phyloP scores from a whole-genome alignment of 83 land plant species.

The Isoetes engelmannii region DNA sequence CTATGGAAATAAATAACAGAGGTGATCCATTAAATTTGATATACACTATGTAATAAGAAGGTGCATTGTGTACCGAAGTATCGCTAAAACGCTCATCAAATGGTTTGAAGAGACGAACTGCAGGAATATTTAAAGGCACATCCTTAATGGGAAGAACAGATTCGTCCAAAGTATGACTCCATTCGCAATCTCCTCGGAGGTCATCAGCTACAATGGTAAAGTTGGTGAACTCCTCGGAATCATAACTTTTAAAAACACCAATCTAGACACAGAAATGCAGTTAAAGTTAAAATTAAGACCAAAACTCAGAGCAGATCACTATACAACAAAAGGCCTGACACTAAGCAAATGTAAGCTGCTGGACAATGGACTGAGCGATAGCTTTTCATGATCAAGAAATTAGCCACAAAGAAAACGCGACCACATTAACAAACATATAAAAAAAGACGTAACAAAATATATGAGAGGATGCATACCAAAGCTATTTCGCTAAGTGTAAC shows the following conservation, averaged over 20 bases:
- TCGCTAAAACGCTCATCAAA: slow-evolving; percentile 86
- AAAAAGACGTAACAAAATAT: neutral
- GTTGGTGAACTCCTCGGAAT: slow-evolving; percentile 56
- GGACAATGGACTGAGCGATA: too few relatives aligned
- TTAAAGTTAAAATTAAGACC: neutral
- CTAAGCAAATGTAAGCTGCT: too few relatives aligned
- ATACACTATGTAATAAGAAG: too few relatives aligned
- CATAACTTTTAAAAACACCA: slow-evolving; percentile 56
- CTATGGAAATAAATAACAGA: too few relatives aligned
- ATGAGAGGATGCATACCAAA: slow-evolving; percentile 35
- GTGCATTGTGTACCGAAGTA: slow-evolving; percentile 35
- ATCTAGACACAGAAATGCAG: slow-evolving; percentile 33
- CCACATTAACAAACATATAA: neutral
- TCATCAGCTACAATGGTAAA: slow-evolving; percentile 53
- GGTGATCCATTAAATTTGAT: too few relatives aligned
- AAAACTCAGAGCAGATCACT: neutral
- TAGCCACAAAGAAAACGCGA: too few relatives aligned
- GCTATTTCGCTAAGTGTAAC: slow-evolving; percentile 46
- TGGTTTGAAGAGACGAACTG: slow-evolving; percentile 70
- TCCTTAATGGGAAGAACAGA: slow-evolving; percentile 63
- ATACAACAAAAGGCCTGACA: too few relatives aligned
- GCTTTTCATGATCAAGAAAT: too few relatives aligned
- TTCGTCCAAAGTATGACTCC: slow-evolving; percentile 63
- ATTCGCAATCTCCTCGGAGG: slow-evolving; percentile 71
- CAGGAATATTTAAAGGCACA: slow-evolving; percentile 39